Evolutionary conservation across 2,329 filamentous ascomycete genomes (phyloP), one percentile per base, ranked within the genome.

Genomic region (Dryadomyces quercus-mongolicae): DNA sequence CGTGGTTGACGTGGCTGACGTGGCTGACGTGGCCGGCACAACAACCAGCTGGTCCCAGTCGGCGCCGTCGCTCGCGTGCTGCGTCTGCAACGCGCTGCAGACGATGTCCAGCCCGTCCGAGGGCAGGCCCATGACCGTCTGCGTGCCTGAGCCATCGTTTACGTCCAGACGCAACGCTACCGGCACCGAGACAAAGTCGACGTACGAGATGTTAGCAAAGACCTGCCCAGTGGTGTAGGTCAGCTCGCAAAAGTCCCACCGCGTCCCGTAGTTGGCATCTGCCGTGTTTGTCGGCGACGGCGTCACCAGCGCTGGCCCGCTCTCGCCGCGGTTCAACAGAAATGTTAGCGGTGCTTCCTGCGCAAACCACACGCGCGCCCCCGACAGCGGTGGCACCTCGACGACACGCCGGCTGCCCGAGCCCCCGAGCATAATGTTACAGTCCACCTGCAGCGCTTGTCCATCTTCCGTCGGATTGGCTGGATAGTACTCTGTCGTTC

Each of bases 351-450:
- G 76, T 46, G 69, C 69, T 60, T 77, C 78, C 56, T 79, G 71
- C 54, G 75, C 80, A 66, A 88, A 85, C 82, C 84, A 91, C 64
- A 90, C 80, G 53, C 86, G 77, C 1, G 80, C 85, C 21, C 85
- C 85, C 3, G 78, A 83, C 25, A 89, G 74, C 57, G 81, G 82
- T 12, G 86, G 86, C 57, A 90, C 81, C 1, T 77, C 82, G 22
- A 86, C 71, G 2, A 72, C 78, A 25, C 71, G 77, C 0, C 76
- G 78, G 47, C 73, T 70, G 8, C 85, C 85, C 0, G 82, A 74
- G 0, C 72, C 70, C 13, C 84, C 84, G 5, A 90, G 70, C 1
- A 71, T 66, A 57, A 90, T 88, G 40, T 16, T 43, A 16, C 40
- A 43, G 40, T 43, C 40, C 7, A 43, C 40, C 40, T 43, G 40